A percentile compares a stretch with the other conserved stretches of the same genome.
phyloP scores from a whole-genome alignment of 1,284 basidiomycete species.

The Mycena sp. region DNA sequence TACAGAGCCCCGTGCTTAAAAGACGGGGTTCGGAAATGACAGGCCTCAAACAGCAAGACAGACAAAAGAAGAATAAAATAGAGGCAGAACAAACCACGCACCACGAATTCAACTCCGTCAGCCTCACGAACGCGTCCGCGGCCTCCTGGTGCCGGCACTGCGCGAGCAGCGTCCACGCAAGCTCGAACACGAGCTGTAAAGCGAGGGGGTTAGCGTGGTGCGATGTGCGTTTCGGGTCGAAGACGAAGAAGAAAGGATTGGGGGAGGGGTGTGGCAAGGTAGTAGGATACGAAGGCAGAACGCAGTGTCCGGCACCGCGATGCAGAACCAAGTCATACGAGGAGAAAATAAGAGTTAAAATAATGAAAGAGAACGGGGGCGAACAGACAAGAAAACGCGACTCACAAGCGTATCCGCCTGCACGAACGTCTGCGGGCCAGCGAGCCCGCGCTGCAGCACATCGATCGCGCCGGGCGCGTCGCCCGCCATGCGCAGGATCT shows the following conservation, averaged over 20 bases:
- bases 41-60: background rate
- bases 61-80: too few species aligned
- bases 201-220: background rate
- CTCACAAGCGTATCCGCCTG: constrained; percentile 78
- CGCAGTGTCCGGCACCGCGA: too few species aligned
- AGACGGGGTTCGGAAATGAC: too few species aligned
- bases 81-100: constrained; percentile 41
- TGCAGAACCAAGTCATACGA: too few species aligned
- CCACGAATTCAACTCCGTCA: constrained; percentile 78
- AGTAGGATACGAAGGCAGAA: too few species aligned
- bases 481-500: constrained; percentile 75
- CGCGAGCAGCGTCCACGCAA: constrained; percentile 78
- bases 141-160: constrained; percentile 73
- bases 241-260: background rate
- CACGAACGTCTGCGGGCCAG: constrained; percentile 63
- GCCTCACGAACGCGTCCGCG: constrained; percentile 68
- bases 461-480: constrained; percentile 71
- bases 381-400: constrained; percentile 1
- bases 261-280: background rate
- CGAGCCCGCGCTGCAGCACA: constrained; percentile 67
- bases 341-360: background rate
- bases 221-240: background rate
- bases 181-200: constrained; percentile 73
- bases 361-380: background rate
- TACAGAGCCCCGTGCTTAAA: too few species aligned